These are phyloP conservation scores for Ophiostoma tasmaniense DNA, from an alignment of 2,329 filamentous ascomycete genomes.

Conservation along the genomic window DNA sequence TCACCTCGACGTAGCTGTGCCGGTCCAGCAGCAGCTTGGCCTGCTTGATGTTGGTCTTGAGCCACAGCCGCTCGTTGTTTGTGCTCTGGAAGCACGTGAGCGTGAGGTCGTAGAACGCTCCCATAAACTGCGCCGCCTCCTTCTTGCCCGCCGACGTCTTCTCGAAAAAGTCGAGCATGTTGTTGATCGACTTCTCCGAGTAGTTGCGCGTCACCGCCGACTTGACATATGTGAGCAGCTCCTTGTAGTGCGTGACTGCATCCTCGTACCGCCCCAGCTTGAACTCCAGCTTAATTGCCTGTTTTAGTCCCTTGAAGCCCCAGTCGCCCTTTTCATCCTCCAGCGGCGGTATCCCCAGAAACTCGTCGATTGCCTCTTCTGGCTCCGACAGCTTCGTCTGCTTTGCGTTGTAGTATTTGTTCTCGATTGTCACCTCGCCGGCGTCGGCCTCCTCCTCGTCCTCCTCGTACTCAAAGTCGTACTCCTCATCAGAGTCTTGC, in stretches of 20 bases:
- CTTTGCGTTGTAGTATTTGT: constrained; percentile 99
- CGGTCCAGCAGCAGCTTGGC: constrained; percentile 84
- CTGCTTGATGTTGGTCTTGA: constrained; percentile 97
- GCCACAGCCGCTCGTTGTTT: constrained; percentile 93
- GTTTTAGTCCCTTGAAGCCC: constrained; percentile 97
- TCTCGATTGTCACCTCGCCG: constrained; percentile 91
- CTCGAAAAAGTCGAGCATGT: constrained; percentile 96
- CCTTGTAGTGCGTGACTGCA: constrained; percentile 83
- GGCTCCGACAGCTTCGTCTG: constrained; percentile 85
- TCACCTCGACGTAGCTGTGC: constrained; percentile 74
- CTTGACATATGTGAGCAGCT: constrained; percentile 95
- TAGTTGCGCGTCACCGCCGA: constrained; percentile 96
- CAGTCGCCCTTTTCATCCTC: constrained; percentile 93
- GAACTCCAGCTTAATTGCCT: constrained; percentile 96
- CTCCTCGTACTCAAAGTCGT: constrained; percentile 97
- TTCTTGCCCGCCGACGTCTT: constrained; percentile 69
- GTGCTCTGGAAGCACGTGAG: constrained; percentile 92
- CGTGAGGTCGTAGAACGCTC: constrained; percentile 89
- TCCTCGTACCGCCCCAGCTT: constrained; percentile 80
- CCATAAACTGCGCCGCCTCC: constrained; percentile 72
- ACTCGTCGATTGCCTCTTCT: constrained; percentile 82
- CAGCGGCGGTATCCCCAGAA: constrained; percentile 74
- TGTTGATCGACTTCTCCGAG: constrained; percentile 98
- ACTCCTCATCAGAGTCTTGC: constrained; percentile 87
- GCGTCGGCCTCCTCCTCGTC: constrained; percentile 77